Base-by-base conservation (phyloP, 305 asterid species). In the Striga hermonthica region DNA sequence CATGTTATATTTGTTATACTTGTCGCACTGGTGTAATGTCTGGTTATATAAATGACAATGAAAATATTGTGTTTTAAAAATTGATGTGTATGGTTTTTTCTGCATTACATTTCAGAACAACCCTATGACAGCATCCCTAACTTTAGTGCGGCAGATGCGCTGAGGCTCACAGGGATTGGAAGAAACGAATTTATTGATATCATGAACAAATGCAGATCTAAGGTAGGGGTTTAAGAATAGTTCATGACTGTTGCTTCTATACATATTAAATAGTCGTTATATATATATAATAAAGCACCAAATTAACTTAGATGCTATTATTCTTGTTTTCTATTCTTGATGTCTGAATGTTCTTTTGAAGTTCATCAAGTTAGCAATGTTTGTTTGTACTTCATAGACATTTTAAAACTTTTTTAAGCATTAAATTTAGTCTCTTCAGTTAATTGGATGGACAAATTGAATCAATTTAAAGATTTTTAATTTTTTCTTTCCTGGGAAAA, bases 191-290 rank as follows among this genome's bases (percentile, higher is more conserved):
- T 94, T 78, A 94, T 94, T 68, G 99, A 94, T 78, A 88, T 94
- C 76, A 94, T 94, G 99, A 94, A 90, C 81, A 94, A 88, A 82
- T 94, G 99, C 91, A 90, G 97, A 83, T 94, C 99, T 78, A 94
- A 94, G 99, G 99, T 94, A 65, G 81, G 31, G 31, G 67, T 72
- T 69, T 65, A 64, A 73, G 40, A 60, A 70, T 70, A 59, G 11
- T 71, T 66, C 62, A 48, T 35, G 38, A 47, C 61, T 39, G 16
- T 50, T 61, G 31, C 31, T 53, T 53, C 58, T 55, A 45, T 54
- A 54, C 60, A 54, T 72, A 11, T 43, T 65, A 45, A 35, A 36
- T 4, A 44, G 57, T 65, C 68, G 54, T 0, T 34, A 64, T 41
- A 16, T 36, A 58, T 57, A 44, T 40, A 38, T 28, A 35, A 39